Conservation (phyloP, 169 alveolate species). For the Eimeria acervulina region DNA sequence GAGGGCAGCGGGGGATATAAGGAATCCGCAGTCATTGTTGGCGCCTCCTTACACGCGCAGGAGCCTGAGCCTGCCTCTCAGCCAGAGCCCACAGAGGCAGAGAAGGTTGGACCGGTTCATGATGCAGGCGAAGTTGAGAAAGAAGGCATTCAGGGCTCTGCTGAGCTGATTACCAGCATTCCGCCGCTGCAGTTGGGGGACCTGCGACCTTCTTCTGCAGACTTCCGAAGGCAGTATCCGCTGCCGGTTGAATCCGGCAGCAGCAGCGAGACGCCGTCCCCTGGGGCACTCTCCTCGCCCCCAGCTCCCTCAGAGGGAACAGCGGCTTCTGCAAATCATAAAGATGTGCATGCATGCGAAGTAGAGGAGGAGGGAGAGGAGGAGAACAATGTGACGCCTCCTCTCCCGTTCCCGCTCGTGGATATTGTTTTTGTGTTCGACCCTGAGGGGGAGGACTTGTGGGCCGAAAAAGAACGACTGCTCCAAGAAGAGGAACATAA, state of each 20-base stretch:
- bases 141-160: background rate
- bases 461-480: background rate
- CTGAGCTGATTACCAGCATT: background rate
- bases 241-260: background rate
- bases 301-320: background rate
- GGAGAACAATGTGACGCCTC: background rate
- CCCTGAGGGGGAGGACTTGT: conserved; percentile 20
- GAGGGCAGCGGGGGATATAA: background rate
- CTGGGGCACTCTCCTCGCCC: background rate
- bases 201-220: conserved; percentile 10
- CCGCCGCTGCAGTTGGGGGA: conserved; percentile 44
- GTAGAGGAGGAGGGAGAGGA: background rate
- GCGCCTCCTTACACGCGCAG: background rate
- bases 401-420: background rate
- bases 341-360: background rate
- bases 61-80: background rate
- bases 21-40: background rate
- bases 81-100: background rate
- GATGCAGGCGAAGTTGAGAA: background rate
- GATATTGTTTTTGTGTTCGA: conserved; percentile 65
- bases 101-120: background rate
- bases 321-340: background rate
- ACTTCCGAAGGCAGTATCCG: conserved; percentile 1
- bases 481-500: conserved; percentile 34
- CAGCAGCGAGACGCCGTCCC: background rate